These are phyloP conservation scores for Lasiosphaeria ovina DNA, from an alignment of 495 filamentous ascomycete species.

Conservation along the genomic window DNA sequence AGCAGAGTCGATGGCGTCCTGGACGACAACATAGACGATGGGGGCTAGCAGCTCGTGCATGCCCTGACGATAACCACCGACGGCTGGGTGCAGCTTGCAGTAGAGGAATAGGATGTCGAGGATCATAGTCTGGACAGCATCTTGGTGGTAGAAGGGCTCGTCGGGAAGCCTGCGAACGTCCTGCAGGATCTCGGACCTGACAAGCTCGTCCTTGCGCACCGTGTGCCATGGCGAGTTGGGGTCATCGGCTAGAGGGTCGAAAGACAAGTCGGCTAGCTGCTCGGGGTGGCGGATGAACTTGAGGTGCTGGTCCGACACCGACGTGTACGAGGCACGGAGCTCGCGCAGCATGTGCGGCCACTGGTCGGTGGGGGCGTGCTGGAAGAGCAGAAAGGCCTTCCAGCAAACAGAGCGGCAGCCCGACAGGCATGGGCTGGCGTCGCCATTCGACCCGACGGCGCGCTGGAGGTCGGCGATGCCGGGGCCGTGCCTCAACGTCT, in stretches of 20 bases:
- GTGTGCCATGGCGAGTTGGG: constrained; percentile 86
- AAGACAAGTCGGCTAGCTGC: constrained; percentile 61
- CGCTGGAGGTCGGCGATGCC: constrained; percentile 63
- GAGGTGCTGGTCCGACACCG: constrained; percentile 70
- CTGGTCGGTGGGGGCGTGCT: constrained; percentile 59
- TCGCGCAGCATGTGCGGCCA: constrained; percentile 69
- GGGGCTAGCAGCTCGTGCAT: constrained; percentile 97
- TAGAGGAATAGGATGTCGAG: constrained; percentile 90
- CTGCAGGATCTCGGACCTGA: constrained; percentile 88
- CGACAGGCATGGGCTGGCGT: constrained; percentile 59
- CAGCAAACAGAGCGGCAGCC: constrained; percentile 88
- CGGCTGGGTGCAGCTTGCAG: constrained; percentile 84
- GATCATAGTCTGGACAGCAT: constrained; percentile 74
- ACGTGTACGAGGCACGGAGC: constrained; percentile 69
- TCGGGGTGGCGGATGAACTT: constrained; percentile 79
- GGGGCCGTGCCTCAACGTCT: constrained; percentile 57
- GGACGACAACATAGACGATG: constrained; percentile 81
- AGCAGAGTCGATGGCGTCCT: constrained; percentile 64
- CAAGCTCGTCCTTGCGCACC: constrained; percentile 75
- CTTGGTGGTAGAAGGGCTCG: constrained; percentile 81
- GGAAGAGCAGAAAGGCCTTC: constrained; percentile 88
- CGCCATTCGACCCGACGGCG: constrained; percentile 57
- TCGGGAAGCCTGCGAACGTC: constrained; percentile 95
- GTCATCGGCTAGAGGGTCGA: constrained; percentile 87
- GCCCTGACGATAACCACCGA: constrained; percentile 86